These are phyloP conservation scores for Teratosphaeria epicoccoides DNA, from an alignment of 2,329 filamentous ascomycete genomes.

Conservation along the genomic window DNA sequence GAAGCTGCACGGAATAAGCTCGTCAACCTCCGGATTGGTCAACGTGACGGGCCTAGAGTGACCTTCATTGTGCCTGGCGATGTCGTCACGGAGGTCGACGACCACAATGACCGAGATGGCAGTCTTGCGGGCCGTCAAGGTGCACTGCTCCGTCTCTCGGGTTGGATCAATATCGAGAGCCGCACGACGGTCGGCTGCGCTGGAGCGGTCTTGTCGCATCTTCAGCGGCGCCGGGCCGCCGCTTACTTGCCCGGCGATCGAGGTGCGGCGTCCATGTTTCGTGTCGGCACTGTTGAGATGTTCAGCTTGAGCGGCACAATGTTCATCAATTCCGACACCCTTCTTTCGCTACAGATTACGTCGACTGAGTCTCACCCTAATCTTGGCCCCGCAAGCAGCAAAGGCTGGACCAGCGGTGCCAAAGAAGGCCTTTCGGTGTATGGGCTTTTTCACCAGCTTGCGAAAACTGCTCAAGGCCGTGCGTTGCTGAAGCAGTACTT, in stretches of 20 bases:
- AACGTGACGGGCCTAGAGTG: slow-evolving; percentile 37
- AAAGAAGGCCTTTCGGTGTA: slow-evolving; percentile 80
- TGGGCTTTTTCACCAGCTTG: slow-evolving; percentile 66
- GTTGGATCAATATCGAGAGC: slow-evolving; percentile 65
- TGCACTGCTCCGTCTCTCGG: slow-evolving; percentile 56
- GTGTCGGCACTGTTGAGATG: slow-evolving; percentile 57
- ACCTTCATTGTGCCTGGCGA: slow-evolving; percentile 55
- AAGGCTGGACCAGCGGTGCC: slow-evolving; percentile 43
- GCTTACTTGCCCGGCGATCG: slow-evolving; percentile 53
- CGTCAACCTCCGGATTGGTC: slow-evolving; percentile 44
- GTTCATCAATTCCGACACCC: slow-evolving; percentile 71
- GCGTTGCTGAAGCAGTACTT: slow-evolving; percentile 66
- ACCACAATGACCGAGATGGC: slow-evolving; percentile 28
- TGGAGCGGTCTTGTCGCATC: slow-evolving; percentile 71
- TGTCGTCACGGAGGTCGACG: slow-evolving; percentile 19
- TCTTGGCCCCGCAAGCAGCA: slow-evolving; percentile 51
- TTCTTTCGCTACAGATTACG: slow-evolving; percentile 75
- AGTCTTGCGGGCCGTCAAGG: slow-evolving; percentile 49
- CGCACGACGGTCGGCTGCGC: slow-evolving; percentile 67
- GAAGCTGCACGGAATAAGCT: slow-evolving; percentile 58
- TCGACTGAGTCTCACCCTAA: slow-evolving; percentile 75
- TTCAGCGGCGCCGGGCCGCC: slow-evolving; percentile 57
- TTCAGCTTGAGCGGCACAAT: slow-evolving; percentile 57
- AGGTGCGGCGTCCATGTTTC: slow-evolving; percentile 45
- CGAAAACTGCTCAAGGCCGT: slow-evolving; percentile 70